Evolutionary conservation across 202 grass and related monocot genomes (phyloP), one percentile per base, ranked within the genome.

Genomic region (Hordeum pubiflorum): DNA sequence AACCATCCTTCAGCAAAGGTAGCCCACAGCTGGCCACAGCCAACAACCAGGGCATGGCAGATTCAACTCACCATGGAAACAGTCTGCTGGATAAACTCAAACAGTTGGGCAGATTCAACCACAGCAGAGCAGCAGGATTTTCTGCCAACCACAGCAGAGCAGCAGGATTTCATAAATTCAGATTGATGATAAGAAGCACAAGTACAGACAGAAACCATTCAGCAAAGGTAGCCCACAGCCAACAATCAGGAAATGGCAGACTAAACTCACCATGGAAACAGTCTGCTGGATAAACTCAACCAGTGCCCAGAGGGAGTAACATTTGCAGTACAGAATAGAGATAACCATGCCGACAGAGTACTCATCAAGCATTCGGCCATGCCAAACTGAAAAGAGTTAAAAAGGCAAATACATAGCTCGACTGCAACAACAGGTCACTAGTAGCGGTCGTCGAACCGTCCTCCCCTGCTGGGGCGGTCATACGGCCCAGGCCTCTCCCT

Each of bases 401-500:
- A 73, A 73, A 41, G 32, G 55, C 69, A 69, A 66, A 75, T 21
- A 63, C 85, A 75, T 37, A 61, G 57, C 79, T 69, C 12, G 10
- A 55, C 48, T 52, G 48, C 12, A 44, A 38, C 54, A 2, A 76
- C 10, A 10, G 17, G 31, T 64, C 75, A 77, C 82, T 66, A 87
- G 67, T 85, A 87, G 39, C 89, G 86, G 77, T 91, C 91, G 72
- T 93, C 87, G 9, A 82, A 91, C 67, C 89, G 89, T 48, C 81
- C 81, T 69, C 83, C 91, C 69, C 89, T 86, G 81, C 43, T 85
- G 20, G 91, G 89, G 13, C 89, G 89, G 24, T 94, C 91, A 79
- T 94, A 94, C 0, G 91, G 91, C 27, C 83, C 91, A 85, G 91
- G 78, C 33, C 91, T 89, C n/a, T 87, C 86, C 81, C 82, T 89